phyloP scores from a whole-genome alignment of 1,139 yeast genomes.

The Protomyces lactucae-debilis region DNA sequence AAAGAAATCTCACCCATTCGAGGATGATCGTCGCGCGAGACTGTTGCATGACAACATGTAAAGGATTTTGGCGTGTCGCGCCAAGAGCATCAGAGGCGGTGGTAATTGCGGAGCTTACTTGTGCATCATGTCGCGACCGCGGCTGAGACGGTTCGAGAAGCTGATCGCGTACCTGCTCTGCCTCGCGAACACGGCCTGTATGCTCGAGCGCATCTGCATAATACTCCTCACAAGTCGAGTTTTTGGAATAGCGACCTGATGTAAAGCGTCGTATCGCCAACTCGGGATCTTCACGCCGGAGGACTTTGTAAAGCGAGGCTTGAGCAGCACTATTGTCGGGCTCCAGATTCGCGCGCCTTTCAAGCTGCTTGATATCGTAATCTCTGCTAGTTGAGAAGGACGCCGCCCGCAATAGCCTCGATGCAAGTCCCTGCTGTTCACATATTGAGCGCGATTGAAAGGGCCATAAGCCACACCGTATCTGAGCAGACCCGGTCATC shows the following conservation, averaged over 20 bases:
- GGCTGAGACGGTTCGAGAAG: neutral
- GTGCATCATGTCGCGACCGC: neutral
- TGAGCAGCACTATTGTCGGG: constrained; percentile 64
- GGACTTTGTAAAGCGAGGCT: constrained; percentile 71
- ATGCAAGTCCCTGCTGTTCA: no score
- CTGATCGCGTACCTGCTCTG: constrained; percentile 9
- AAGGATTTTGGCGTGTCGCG: constrained; percentile 47
- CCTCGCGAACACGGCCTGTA: constrained; percentile 4
- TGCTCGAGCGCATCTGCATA: constrained; percentile 41
- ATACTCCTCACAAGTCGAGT: constrained; percentile 67
- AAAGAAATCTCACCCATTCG: constrained; percentile 84
- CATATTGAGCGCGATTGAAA: no score
- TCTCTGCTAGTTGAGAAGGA: neutral
- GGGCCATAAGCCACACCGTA: no score
- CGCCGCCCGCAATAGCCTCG: no score
- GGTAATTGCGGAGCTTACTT: neutral
- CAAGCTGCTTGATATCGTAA: neutral
- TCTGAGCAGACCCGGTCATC: no score
- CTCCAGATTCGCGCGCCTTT: constrained; percentile 74
- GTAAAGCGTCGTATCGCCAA: constrained; percentile 88
- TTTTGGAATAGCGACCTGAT: constrained; percentile 80
- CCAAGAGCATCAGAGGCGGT: neutral
- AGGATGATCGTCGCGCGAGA: constrained; percentile 69
- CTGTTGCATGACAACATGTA: constrained; percentile 86
- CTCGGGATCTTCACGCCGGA: constrained; percentile 82